Evolutionary conservation across 768 basidiomycete species (phyloP), one percentile per base, ranked within the genome.

Genomic region (Termitomyces titanicus): DNA sequence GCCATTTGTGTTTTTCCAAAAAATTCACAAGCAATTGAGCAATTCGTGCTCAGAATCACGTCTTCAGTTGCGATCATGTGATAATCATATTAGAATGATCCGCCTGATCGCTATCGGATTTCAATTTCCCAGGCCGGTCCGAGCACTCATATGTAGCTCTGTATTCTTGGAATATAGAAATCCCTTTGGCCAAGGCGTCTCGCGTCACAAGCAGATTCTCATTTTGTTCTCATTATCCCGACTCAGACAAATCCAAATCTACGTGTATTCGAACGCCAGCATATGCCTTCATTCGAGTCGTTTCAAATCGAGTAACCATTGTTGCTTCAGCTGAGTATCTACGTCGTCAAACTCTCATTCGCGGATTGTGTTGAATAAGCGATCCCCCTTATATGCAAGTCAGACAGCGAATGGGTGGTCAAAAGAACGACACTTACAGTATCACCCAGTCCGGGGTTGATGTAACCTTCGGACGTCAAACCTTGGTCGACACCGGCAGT

Each of bases 401-500:
- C 34, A 60, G 47, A 22, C 11, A 22, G 13, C 13, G 22, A 20
- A 5, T 9, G 17, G 3, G n/a, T 20, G 0, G 31, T 22, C 31
- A 35, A 37, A 40, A 60, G 46, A 29, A 18, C 27, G 49, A 20
- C 31, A 78, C 89, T 66, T 64, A 92, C 92, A 24, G 91, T 84
- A 70, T 97, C 95, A 5, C 95, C 95, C 42, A 96, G 78, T 18
- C 95, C 95, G 10, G 95, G 95, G n/a, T 74, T 79, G 56, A 98
- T 89, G 59, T 93, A 75, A 7, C 95, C 96, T 17, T 89, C 80
- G 0, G 59, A 42, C 0, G 91, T 94, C 58, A 98, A 68, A 0
- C 76, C 66, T 6, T 84, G 70, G 65, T 97, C 94, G 11, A 95
- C 80, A 1, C 85, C 90, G 18, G 89, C 92, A 38, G 84, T 86